Percentiles rank a stretch among this genome's conserved stretches.
phyloP scores from a whole-genome alignment of 176 grass and related monocot genomes.

The Musa itinerans region DNA sequence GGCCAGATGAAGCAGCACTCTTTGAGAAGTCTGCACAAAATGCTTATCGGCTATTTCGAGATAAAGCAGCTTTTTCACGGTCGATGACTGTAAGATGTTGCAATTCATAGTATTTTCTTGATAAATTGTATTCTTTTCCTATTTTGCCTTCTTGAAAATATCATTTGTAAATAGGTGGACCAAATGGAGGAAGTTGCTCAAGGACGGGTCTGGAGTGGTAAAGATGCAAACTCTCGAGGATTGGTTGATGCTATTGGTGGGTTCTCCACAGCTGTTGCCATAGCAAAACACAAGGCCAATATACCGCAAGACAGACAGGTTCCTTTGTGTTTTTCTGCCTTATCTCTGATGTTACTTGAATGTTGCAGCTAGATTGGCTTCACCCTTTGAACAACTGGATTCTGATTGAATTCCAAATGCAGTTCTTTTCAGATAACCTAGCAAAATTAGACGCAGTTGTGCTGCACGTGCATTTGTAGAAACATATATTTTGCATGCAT shows the following conservation, averaged over 20 bases:
- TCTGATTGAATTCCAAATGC: too few relatives aligned
- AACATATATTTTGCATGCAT: too few relatives aligned
- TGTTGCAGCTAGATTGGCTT: not conserved
- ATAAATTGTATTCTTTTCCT: not conserved
- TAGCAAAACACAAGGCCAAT: slow-evolving; percentile 90
- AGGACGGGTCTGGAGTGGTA: slow-evolving; percentile 92
- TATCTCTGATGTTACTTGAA: not conserved
- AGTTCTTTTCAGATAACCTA: not conserved
- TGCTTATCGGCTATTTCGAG: slow-evolving; percentile 69
- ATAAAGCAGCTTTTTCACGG: slow-evolving; percentile 92
- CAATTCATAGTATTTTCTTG: slow-evolving; percentile 7
- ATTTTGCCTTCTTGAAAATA: not conserved
- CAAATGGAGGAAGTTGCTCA: slow-evolving; percentile 92
- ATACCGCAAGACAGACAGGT: slow-evolving; percentile 88
- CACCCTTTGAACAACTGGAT: too few relatives aligned
- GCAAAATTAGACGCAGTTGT: too few relatives aligned
- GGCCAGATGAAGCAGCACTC: slow-evolving; percentile 77
- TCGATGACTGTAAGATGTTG: slow-evolving; percentile 64
- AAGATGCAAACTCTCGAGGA: slow-evolving; percentile 74
- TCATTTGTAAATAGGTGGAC: slow-evolving; percentile 51
- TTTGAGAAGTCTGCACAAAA: slow-evolving; percentile 76
- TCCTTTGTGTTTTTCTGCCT: not conserved
- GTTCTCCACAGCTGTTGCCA: slow-evolving; percentile 74
- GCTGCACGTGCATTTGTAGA: too few relatives aligned
- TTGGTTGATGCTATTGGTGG: slow-evolving; percentile 96